These are phyloP conservation scores for Xylariomycetidae sp. DNA, from an alignment of 2,329 filamentous ascomycete genomes.

Conservation along the genomic window DNA sequence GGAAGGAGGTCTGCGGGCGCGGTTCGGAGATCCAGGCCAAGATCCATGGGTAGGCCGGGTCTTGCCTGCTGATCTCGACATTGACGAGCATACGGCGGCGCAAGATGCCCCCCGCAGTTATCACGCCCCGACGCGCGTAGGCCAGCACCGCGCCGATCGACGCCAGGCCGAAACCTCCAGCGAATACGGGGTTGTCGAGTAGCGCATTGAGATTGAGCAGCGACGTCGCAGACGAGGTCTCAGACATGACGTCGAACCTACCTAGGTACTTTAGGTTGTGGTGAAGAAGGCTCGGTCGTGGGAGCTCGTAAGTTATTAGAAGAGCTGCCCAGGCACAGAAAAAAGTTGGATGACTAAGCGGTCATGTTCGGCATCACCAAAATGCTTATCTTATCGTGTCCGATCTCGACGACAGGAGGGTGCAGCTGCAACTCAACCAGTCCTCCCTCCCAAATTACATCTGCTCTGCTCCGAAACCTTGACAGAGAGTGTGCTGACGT, in stretches of 20 bases:
- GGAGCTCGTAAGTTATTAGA: too few relatives aligned
- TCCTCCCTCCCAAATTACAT: too few relatives aligned
- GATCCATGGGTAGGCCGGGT: constrained; percentile 90
- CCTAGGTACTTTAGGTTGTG: too few relatives aligned
- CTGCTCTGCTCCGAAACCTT: too few relatives aligned
- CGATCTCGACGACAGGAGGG: too few relatives aligned
- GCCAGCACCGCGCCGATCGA: constrained; percentile 77
- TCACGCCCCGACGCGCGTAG: constrained; percentile 70
- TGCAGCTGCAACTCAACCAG: too few relatives aligned
- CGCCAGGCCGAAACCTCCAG: constrained; percentile 81
- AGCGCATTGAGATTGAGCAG: constrained; percentile 49
- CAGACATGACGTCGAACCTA: constrained; percentile 25
- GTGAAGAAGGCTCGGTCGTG: too few relatives aligned
- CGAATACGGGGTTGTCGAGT: constrained; percentile 58
- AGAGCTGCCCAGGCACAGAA: too few relatives aligned
- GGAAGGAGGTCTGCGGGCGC: constrained; percentile 56
- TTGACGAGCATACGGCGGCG: constrained; percentile 86
- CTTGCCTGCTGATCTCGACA: constrained; percentile 90
- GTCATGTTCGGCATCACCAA: too few relatives aligned
- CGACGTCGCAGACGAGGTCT: constrained; percentile 19
- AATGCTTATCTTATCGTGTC: too few relatives aligned
- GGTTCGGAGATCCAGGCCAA: constrained; percentile 89
- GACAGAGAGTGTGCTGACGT: too few relatives aligned
- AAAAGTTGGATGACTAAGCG: too few relatives aligned
- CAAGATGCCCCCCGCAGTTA: constrained; percentile 66